Conservation (phyloP, 2,329 filamentous ascomycete species). For the Neurospora sp. region DNA sequence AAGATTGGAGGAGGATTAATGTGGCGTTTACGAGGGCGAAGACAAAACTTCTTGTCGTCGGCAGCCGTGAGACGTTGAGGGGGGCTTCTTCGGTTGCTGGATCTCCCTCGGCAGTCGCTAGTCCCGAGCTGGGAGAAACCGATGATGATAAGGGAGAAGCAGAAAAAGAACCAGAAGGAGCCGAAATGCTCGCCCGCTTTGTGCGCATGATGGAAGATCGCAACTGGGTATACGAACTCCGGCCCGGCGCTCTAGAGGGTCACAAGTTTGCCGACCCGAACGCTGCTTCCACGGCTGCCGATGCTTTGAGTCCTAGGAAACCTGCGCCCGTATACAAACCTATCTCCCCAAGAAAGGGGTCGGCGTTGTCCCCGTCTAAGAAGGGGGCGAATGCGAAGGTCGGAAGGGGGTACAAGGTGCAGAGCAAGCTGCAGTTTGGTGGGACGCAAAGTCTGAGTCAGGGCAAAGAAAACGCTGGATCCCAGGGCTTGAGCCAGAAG, state of each 20-base stretch:
- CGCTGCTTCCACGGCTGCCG: slow-evolving; percentile 20
- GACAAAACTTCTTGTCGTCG: slow-evolving; percentile 82
- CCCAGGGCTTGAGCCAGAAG: too few relatives aligned
- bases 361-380: background rate
- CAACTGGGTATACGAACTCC: slow-evolving; percentile 73
- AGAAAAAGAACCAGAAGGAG: slow-evolving; percentile 31
- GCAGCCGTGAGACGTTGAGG: slow-evolving; percentile 64
- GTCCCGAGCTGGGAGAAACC: background rate
- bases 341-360: slow-evolving; percentile 13
- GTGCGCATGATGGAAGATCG: slow-evolving; percentile 66
- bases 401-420: background rate
- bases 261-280: slow-evolving; percentile 57
- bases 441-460: background rate
- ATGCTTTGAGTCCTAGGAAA: slow-evolving; percentile 8
- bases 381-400: background rate
- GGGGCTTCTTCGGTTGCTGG: slow-evolving; percentile 28
- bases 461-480: too few relatives aligned
- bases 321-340: background rate
- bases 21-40: slow-evolving; percentile 91
- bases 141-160: slow-evolving; percentile 27
- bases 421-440: background rate
- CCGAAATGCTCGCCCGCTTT: slow-evolving; percentile 70
- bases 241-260: slow-evolving; percentile 49
- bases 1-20: slow-evolving; percentile 89
- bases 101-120: slow-evolving; percentile 23